Conservation (phyloP, 164 flowering plant species). For the Piper longum region DNA sequence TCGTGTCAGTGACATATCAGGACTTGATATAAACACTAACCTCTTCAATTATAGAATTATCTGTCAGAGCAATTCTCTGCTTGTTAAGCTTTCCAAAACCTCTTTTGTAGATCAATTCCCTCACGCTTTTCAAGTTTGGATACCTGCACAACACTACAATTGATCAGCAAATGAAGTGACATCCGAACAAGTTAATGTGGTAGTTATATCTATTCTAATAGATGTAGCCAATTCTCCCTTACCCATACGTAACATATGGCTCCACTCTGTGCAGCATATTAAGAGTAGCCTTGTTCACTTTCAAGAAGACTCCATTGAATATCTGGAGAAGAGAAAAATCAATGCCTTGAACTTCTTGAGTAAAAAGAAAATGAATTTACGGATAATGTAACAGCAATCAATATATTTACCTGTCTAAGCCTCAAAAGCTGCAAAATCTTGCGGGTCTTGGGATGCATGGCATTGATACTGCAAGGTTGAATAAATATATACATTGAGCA, state of each 20-base stretch:
- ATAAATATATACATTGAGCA: not conserved
- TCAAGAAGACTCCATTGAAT: slow-evolving; percentile 59
- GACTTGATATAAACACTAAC: slow-evolving; percentile 9
- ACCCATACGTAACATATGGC: slow-evolving; percentile 67
- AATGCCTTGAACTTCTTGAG: too few species aligned
- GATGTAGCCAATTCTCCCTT: slow-evolving; percentile 1
- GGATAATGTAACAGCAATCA: not conserved
- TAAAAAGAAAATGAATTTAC: not conserved
- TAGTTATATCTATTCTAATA: not conserved
- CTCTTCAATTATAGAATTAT: slow-evolving; percentile 48
- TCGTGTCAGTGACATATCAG: not conserved
- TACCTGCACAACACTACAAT: slow-evolving; percentile 17
- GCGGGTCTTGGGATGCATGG: slow-evolving; percentile 51
- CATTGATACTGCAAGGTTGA: slow-evolving; percentile 39
- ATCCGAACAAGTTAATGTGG: not conserved
- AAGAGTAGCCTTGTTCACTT: slow-evolving; percentile 60
- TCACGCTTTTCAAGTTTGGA: slow-evolving; percentile 55
- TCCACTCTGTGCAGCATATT: slow-evolving; percentile 63
- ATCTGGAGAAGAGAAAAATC: slow-evolving; percentile 19
- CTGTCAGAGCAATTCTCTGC: slow-evolving; percentile 45
- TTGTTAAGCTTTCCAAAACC: slow-evolving; percentile 55
- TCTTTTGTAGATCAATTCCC: slow-evolving; percentile 52
- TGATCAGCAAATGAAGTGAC: not conserved
- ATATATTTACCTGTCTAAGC: slow-evolving; percentile 35
- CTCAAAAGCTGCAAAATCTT: slow-evolving; percentile 53